Conservation (phyloP, 2,329 filamentous ascomycete genomes). For the Macrophomina tecta region DNA sequence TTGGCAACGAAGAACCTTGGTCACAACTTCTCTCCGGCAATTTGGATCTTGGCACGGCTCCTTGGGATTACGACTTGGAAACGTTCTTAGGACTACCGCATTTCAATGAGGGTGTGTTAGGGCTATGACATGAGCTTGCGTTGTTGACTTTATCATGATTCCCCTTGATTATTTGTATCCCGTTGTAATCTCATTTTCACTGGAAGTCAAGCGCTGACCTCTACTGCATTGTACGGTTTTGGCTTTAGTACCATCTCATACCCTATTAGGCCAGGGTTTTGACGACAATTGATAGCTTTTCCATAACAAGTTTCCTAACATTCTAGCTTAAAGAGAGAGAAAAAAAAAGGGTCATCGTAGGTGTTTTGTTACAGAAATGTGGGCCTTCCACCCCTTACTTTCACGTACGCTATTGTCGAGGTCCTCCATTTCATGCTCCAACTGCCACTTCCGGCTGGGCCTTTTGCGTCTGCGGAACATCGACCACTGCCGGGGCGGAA, state of each 20-base stretch:
- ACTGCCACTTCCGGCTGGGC: neutral
- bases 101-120: neutral
- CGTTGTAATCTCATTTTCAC: neutral
- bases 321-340: neutral
- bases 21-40: constrained; percentile 3
- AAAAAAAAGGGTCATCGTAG: neutral
- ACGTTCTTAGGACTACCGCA: neutral
- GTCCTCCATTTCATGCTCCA: neutral
- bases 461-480: neutral
- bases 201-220: neutral
- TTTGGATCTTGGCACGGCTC: neutral
- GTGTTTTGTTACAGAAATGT: neutral
- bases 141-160: neutral
- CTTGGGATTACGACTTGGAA: neutral
- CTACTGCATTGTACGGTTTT: neutral
- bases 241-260: neutral
- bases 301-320: neutral
- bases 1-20: neutral
- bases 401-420: neutral
- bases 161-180: neutral
- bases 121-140: neutral
- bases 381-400: no score
- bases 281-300: neutral
- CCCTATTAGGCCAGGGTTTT: neutral
- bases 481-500: no score